Evolutionary conservation across 2,329 filamentous ascomycete species (phyloP), one percentile per base, ranked within the genome.

Genomic region (Fusarium denticulatum): DNA sequence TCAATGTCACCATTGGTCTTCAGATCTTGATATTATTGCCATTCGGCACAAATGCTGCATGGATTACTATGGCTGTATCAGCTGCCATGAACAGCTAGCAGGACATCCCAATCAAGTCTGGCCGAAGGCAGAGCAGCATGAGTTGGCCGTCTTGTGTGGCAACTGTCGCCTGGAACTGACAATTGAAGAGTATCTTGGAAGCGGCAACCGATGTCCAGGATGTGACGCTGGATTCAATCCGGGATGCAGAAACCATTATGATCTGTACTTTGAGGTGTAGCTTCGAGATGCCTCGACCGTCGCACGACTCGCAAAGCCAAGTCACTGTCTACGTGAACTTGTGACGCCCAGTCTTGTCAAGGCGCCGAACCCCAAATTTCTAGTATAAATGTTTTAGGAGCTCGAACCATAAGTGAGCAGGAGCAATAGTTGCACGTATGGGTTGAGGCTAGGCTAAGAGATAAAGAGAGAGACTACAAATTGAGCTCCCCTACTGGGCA

Each of bases 51-150:
- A 53, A 47, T 69, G 67, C 6, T 69, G 67, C 36, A 34, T 5
- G 30, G 14, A 70, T 20, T 69, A 70, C 22, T 69, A 69, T 37
- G 66, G 66, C 18, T 69, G 67, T 11, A 69, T 69, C 46, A 69
- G 66, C 13, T 69, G 67, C 5, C 67, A 69, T 32, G 40, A 70
- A 20, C 46, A 69, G 3, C 18, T 70, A 13, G 52, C 66, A 15
- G 67, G 36, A 9, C 67, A 69, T 46, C 1, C 24, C n/a, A 32
- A 39, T 9, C 26, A 55, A 22, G 16, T 64, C 26, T 69, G 67
- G 67, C 36, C 39, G 14, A 49, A 46, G 16, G 47, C 60, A 11
- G 52, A 70, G 15, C 66, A 52, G 11, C 52, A 69, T 16, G 50
- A 53, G 52, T n/a, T 58, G 22, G 67, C 52, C 28, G 46, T 69